Evolutionary conservation across 2,329 filamentous ascomycete species (phyloP), one percentile per base, ranked within the genome.

Genomic region (Colletotrichum brevisporum): DNA sequence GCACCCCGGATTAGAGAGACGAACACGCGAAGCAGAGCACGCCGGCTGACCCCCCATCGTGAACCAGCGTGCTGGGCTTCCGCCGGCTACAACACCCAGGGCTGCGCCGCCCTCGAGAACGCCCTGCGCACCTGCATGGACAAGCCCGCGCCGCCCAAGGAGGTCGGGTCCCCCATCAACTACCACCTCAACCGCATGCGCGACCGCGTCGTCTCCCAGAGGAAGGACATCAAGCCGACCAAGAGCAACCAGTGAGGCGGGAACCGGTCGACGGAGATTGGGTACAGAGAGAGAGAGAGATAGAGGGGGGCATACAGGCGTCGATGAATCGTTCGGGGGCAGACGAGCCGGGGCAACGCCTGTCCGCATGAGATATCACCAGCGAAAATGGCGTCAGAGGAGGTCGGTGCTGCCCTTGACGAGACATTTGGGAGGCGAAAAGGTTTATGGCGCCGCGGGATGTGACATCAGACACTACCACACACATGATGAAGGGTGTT

Each of bases 151-250:
- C 85, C 79, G 68, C 75, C 81, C 51, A 75, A 81, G 13, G 77
- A 80, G 59, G 76, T 79, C 39, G 88, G 89, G 78, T 94, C 91
- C 84, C 95, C 90, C 80, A 94, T 98, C 88, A 98, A 98, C 83
- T 95, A 95, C 85, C 95, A 98, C 79, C 85, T 98, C 51, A 88
- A 89, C 73, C 89, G 96, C 85, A 97, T 85, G 88, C 91, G 83
- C 87, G 91, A 70, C 54, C 64, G 55, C 43, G 50, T 69, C 39
- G 48, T 70, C 10, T 64, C 64, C 5, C 52, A 69, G 39, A 48
- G 26, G 24, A 67, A 67, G 63, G 63, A 64, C 55, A 54, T 45
- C 27, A 62, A 62, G 50, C 58, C 58, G 21, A 43, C 50, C 43
- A 69, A 69, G 43, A 36, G 27, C 62, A 69, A 61, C 31, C 36